phyloP scores from a whole-genome alignment of 225 moss, liverwort and hornwort genomes.

The Neckera pumila region DNA sequence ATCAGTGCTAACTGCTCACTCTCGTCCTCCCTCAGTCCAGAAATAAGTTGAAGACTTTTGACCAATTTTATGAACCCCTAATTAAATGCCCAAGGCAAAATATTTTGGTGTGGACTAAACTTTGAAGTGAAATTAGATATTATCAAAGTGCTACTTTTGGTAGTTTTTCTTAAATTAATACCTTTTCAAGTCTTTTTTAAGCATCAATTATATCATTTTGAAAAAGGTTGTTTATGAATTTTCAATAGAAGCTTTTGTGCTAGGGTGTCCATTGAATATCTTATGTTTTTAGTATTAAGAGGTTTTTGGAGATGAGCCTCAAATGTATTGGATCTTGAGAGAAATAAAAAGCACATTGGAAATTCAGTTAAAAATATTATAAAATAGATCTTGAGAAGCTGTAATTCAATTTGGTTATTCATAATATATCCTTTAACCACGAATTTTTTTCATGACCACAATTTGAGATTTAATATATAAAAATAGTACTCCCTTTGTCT shows the following conservation, averaged over 20 bases:
- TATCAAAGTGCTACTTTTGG: neutral
- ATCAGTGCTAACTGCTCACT: neutral
- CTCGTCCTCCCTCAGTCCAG: neutral
- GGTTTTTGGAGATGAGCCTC: neutral
- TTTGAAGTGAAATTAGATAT: neutral
- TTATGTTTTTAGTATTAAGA: neutral
- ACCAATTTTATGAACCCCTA: neutral
- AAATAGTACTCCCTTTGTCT: no score
- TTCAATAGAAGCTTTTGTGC: neutral
- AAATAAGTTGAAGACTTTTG: neutral
- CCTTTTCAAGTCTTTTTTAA: neutral
- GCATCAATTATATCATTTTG: neutral
- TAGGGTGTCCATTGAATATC: neutral
- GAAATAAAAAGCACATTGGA: neutral
- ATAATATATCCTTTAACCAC: neutral
- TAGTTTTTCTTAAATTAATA: neutral
- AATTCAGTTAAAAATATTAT: neutral
- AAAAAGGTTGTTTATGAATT: neutral
- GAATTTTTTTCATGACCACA: neutral
- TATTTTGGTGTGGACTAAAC: neutral
- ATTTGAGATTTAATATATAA: neutral
- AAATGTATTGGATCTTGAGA: neutral
- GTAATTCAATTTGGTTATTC: neutral
- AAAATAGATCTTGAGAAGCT: neutral
- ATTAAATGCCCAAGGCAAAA: no score